phyloP scores from a whole-genome alignment of 306 rosid genomes.

The Lathyrus tuberosus region DNA sequence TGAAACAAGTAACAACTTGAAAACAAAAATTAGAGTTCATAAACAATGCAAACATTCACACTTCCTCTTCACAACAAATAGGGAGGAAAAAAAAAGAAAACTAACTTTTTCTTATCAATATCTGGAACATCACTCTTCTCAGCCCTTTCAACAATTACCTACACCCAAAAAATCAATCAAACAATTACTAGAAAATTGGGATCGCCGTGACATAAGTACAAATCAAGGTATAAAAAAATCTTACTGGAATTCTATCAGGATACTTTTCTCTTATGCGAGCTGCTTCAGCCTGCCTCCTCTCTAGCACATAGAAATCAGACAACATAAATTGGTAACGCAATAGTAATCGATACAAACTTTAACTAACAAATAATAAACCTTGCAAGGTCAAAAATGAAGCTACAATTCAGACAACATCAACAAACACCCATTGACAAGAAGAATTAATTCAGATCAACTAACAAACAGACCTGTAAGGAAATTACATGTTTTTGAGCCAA shows the following conservation, averaged over 20 bases:
- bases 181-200: conserved; percentile 11
- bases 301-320: conserved; percentile 45
- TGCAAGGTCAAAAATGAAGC: neutral
- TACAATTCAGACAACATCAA: neutral
- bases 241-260: conserved; percentile 88
- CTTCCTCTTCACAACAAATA: neutral
- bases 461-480: neutral
- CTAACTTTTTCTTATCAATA: conserved; percentile 90
- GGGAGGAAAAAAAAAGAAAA: neutral
- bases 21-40: neutral
- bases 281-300: conserved; percentile 92
- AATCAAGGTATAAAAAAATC: conserved; percentile 1
- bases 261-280: conserved; percentile 88
- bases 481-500: neutral
- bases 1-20: neutral
- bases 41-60: conserved; percentile 13
- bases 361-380: neutral
- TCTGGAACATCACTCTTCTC: conserved; percentile 85
- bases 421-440: neutral
- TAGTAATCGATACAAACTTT: neutral
- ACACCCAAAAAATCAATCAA: conserved; percentile 31
- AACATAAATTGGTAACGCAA: neutral
- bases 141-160: conserved; percentile 94
- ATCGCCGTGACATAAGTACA: neutral
- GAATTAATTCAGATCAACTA: conserved; percentile 2